phyloP scores from a whole-genome alignment of 2,329 filamentous ascomycete genomes.

The Fragosphaeria purpurea region DNA sequence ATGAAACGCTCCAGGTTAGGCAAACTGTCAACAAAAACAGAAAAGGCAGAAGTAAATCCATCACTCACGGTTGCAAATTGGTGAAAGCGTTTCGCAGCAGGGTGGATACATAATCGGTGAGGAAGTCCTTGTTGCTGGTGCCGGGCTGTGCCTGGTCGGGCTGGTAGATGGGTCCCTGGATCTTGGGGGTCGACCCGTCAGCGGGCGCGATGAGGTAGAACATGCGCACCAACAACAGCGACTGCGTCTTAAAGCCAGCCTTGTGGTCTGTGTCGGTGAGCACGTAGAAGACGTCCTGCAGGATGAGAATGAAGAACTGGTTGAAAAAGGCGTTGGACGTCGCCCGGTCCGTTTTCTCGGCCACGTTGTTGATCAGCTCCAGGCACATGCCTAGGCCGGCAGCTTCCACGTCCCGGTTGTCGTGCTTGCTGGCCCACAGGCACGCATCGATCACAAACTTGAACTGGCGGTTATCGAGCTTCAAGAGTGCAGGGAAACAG shows the following conservation, averaged over 20 bases:
- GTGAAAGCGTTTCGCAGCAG: constrained; percentile 84
- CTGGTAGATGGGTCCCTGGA: constrained; percentile 83
- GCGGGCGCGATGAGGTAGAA: constrained; percentile 85
- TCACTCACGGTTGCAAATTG: constrained; percentile 75
- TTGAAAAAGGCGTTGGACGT: constrained; percentile 96
- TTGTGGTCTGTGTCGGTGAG: constrained; percentile 97
- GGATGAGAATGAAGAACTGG: constrained; percentile 88
- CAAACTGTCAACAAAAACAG: neutral
- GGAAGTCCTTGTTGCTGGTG: constrained; percentile 82
- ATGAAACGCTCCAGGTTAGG: constrained; percentile 14
- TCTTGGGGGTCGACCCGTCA: constrained; percentile 63
- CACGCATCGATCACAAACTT: constrained; percentile 99
- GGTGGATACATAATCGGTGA: constrained; percentile 76
- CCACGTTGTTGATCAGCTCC: constrained; percentile 95
- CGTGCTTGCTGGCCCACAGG: constrained; percentile 99
- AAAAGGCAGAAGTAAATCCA: neutral
- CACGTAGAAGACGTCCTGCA: constrained; percentile 98
- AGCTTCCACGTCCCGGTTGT: constrained; percentile 94
- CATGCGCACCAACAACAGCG: constrained; percentile 84
- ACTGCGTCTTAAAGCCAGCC: constrained; percentile 97
- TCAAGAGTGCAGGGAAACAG: constrained; percentile 89
- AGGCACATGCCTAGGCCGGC: constrained; percentile 97
- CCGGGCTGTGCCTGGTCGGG: constrained; percentile 72
- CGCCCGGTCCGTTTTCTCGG: constrained; percentile 73
- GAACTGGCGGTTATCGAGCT: constrained; percentile 92